Evolutionary conservation across 345 rosid genomes (phyloP).

Genomic region (Boechera divaricarpa): DNA sequence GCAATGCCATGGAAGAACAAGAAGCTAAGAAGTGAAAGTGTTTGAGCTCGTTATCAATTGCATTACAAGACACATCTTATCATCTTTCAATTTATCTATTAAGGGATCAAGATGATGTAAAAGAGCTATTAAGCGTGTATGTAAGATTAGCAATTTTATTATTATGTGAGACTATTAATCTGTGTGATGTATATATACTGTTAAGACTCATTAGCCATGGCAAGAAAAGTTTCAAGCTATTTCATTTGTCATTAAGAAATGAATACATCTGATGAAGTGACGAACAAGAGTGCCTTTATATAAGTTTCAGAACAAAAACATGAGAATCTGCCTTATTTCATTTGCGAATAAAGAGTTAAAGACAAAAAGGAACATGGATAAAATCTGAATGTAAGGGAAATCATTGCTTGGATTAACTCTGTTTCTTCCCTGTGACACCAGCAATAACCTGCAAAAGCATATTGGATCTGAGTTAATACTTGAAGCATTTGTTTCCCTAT

Average conservation of each 20-base stretch:
- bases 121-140: constrained; percentile 28
- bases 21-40: constrained; percentile 54
- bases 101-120: constrained; percentile 19
- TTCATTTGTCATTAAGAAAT: constrained; percentile 12
- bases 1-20: constrained; percentile 66
- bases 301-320: constrained; percentile 35
- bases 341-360: constrained; percentile 26
- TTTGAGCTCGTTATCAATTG: constrained; percentile 22
- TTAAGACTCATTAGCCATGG: constrained; percentile 31
- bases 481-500: neutral
- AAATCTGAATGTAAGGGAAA: constrained; percentile 19
- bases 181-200: constrained; percentile 29
- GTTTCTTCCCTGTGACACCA: constrained; percentile 82
- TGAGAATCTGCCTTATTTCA: constrained; percentile 54
- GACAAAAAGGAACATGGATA: constrained; percentile 20
- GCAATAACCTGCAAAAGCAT: constrained; percentile 70
- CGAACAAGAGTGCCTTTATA: constrained; percentile 34
- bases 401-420: constrained; percentile 43
- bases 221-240: constrained; percentile 30
- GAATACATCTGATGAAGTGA: constrained; percentile 20
- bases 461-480: neutral
- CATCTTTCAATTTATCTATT: constrained; percentile 23
- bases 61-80: constrained; percentile 6
- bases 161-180: constrained; percentile 28
- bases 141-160: constrained; percentile 31